Evolutionary conservation across 768 basidiomycete species (phyloP), one percentile per base, ranked within the genome.

Genomic region (Russula earlei): DNA sequence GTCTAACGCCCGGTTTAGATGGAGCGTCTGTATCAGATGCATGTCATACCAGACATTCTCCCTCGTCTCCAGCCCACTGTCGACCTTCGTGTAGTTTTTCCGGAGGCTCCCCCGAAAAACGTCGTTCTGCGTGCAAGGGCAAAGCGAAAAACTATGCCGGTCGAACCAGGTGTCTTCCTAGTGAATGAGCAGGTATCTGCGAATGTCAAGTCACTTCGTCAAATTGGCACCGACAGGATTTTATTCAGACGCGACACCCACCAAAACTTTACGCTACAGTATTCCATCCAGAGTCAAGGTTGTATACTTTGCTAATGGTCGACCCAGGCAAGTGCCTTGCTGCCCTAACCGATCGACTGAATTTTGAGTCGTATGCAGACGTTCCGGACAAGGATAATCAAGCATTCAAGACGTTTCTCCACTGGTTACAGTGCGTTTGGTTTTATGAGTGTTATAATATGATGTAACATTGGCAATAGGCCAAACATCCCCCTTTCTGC

Each of bases 11-110:
- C 38, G 19, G 29, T 29, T 7, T 65, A 93, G 87, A 96, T 96
- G 91, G 89, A 96, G 66, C 86, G 94, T 66, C 66, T 98, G 43
- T 77, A 91, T 63, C 89, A 93, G 71, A 91, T 96, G 91, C 72
- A 84, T 48, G 84, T 98, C 55, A 75, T 96, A 2, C 94, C 95
- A 0, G 95, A 99, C 65, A 72, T 94, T 11, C 67, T 97, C 17
- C 81, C 88, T 0, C 72, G 72, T 36, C 66, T 95, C 8, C 79
- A 77, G 49, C 91, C 91, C 0, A 79, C 81, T 17, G 64, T 91
- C 36, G 90, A 95, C 65, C 71, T 97, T 12, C 82, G 80, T 24
- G 69, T 94, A 49, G 76, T 77, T 20, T 80, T 78, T 62, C 77
- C 72, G n/a, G 70, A 69, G 50, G 58, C 66, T 3, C 66, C 67